Conservation (phyloP, 2,329 filamentous ascomycete genomes). For the Aspergillus sp. region DNA sequence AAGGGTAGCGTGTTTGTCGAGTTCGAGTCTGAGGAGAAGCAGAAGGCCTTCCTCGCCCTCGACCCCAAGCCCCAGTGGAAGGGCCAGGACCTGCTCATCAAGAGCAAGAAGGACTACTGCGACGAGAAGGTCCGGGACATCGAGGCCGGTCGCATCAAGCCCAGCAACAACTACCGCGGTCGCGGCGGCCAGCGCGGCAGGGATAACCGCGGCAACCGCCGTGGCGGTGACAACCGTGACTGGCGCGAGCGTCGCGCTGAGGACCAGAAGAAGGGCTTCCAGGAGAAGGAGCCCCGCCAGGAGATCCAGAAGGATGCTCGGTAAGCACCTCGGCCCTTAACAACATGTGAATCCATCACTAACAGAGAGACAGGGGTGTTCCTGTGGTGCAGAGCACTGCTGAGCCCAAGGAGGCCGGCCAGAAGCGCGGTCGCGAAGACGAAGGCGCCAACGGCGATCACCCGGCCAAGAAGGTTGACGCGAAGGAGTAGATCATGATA, state of each 20-base stretch:
- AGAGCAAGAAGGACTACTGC: slow-evolving; percentile 85
- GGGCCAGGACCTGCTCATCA: slow-evolving; percentile 73
- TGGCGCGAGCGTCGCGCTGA: slow-evolving; percentile 46
- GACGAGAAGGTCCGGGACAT: slow-evolving; percentile 74
- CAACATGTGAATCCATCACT: slow-evolving; percentile 8
- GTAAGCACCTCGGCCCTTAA: slow-evolving; percentile 25
- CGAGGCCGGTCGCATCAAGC: slow-evolving; percentile 65
- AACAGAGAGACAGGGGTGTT: slow-evolving; percentile 39
- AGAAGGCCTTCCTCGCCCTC: slow-evolving; percentile 74
- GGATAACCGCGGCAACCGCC: slow-evolving; percentile 42
- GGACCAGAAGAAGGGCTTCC: slow-evolving; percentile 44
- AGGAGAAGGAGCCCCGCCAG: slow-evolving; percentile 22
- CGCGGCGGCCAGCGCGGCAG: slow-evolving; percentile 45
- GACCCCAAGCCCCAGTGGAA: slow-evolving; percentile 84
- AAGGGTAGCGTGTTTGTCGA: slow-evolving; percentile 97
- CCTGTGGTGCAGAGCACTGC: slow-evolving; percentile 43
- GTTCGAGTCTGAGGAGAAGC: slow-evolving; percentile 75
- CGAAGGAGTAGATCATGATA: slow-evolving; percentile 36
- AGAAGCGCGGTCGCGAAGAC: slow-evolving; percentile 50
- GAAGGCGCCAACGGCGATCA: slow-evolving; percentile 34
- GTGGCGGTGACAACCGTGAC: slow-evolving; percentile 36
- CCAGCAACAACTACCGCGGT: slow-evolving; percentile 43
- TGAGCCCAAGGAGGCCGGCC: slow-evolving; percentile 29
- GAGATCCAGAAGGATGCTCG: slow-evolving; percentile 42
- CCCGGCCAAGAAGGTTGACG: slow-evolving; percentile 50